A percentile compares a stretch with the other conserved stretches of the same genome.
phyloP scores from a whole-genome alignment of 1,284 basidiomycete genomes.

The Cryptococcus sp. region DNA sequence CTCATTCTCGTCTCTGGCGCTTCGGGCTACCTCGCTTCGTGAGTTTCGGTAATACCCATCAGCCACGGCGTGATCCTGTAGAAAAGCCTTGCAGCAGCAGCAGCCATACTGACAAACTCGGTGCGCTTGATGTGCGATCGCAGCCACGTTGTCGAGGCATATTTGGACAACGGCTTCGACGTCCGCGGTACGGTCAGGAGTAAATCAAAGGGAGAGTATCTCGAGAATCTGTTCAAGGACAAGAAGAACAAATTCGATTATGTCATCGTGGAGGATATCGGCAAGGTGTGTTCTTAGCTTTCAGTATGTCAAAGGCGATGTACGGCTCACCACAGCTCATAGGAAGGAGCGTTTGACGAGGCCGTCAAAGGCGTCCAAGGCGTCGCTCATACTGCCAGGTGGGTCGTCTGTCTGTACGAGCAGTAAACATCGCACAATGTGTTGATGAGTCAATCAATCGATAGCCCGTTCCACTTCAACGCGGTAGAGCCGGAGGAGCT shows the following conservation, averaged over 20 bases:
- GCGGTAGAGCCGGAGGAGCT: constrained; percentile 56
- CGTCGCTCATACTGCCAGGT: constrained; percentile 49
- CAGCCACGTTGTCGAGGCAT: constrained; percentile 35
- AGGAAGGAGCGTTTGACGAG: constrained; percentile 69
- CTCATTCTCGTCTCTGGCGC: constrained; percentile 56
- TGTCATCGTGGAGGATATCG: constrained; percentile 62
- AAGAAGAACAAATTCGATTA: constrained; percentile 57
- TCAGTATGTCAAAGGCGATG: no score
- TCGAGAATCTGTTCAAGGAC: constrained; percentile 57
- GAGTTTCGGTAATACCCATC: constrained; percentile 5
- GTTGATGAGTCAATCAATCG: no score
- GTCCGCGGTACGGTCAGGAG: constrained; percentile 64
- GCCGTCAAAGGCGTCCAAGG: constrained; percentile 67
- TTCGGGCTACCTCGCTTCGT: constrained; percentile 54
- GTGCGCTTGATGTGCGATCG: constrained; percentile 10
- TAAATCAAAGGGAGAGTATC: constrained; percentile 58
- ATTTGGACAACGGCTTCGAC: constrained; percentile 45
- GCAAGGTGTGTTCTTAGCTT: constrained; percentile 50
- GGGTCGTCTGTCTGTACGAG: constrained; percentile 35
- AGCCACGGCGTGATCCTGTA: no score
- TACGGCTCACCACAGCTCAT: background rate
- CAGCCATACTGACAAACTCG: no score
- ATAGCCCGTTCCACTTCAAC: constrained; percentile 5
- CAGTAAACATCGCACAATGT: no score
- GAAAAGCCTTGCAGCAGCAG: no score